Evolutionary conservation across 352 stramenopile species (phyloP), one percentile per base, ranked within the genome.

Genomic region (Halophytophthora batemanensis): DNA sequence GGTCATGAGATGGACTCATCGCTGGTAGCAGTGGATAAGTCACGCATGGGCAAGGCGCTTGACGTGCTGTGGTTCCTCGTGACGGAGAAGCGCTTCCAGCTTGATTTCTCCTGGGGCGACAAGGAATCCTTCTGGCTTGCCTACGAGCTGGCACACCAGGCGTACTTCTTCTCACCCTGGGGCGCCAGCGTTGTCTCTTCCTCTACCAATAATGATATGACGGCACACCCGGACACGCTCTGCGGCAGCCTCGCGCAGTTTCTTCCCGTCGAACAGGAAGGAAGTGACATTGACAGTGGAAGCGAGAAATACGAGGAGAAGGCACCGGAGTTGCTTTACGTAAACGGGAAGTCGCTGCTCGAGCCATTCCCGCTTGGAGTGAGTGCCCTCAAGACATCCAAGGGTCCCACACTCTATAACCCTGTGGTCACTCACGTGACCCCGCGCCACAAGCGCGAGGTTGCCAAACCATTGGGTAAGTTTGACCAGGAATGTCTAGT

Each of bases 291-390:
- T 13, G 25, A 8, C 25, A 31, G 25, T 8, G 8, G 4, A 10
- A 31, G 25, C 25, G 4, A 31, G 25, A 31, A 31, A 31, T 4
- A 31, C 5, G 49, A 64, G 14, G 34, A 52, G 10, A 40, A 38
- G 0, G 23, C 37, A 13, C 52, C 63, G 2, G 64, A 69, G 61
- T 42, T 79, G 10, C 51, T 82, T 3, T 82, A 82, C 43, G 60
- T 79, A 0, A 77, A 77, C 36, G 71, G 66, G 13, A 71, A 69
- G 5, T 63, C 62, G 14, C 45, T 84, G 28, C 48, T 84, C 10
- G 57, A 81, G 7, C 57, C 70, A 17, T 72, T 59, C 44, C 56
- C 71, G 0, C 19, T 49, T 10, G 63, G 64, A 1, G 35, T 59
- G 19, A 39, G 66, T 18, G 52, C 67, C 38, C 21, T 55, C 1